These are phyloP conservation scores for Calonectria pseudoreteaudii DNA, from an alignment of 2,329 filamentous ascomycete species.

Conservation along the genomic window DNA sequence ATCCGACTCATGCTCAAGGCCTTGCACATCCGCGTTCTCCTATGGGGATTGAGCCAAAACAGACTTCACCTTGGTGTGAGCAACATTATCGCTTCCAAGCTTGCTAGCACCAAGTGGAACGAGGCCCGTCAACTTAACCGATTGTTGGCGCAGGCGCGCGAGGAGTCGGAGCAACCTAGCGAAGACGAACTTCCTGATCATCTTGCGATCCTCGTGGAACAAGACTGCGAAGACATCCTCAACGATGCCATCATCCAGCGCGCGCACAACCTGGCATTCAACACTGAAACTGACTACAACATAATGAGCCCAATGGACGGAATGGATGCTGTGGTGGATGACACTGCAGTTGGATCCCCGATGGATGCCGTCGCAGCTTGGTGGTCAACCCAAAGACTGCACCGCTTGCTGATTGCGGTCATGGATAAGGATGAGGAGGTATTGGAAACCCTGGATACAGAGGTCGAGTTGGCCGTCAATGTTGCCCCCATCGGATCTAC, in stretches of 20 bases:
- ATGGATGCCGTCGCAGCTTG: slow-evolving; percentile 92
- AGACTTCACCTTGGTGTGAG: slow-evolving; percentile 73
- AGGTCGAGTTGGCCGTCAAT: slow-evolving; percentile 76
- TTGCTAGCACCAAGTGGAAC: slow-evolving; percentile 85
- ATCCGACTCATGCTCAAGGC: slow-evolving; percentile 90
- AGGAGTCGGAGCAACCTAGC: slow-evolving; percentile 57
- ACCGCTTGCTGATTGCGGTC: slow-evolving; percentile 74
- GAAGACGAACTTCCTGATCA: slow-evolving; percentile 78
- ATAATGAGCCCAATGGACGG: slow-evolving; percentile 73
- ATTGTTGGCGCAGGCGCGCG: slow-evolving; percentile 56
- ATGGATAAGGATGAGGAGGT: slow-evolving; percentile 63
- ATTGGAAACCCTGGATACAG: slow-evolving; percentile 43
- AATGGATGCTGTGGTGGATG: slow-evolving; percentile 87
- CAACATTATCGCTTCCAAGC: slow-evolving; percentile 76
- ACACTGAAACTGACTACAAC: slow-evolving; percentile 78
- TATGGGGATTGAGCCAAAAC: slow-evolving; percentile 80
- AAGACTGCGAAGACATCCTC: slow-evolving; percentile 86
- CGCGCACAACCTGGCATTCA: slow-evolving; percentile 91
- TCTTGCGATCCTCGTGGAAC: slow-evolving; percentile 79
- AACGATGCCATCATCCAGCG: slow-evolving; percentile 82
- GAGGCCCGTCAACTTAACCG: slow-evolving; percentile 76
- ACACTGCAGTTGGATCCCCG: slow-evolving; percentile 85
- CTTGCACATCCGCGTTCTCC: slow-evolving; percentile 87
- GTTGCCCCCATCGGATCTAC: slow-evolving; percentile 83
- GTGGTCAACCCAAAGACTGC: slow-evolving; percentile 83